Base-by-base conservation (phyloP, 2,329 filamentous ascomycete genomes). In the Moelleriella libera region DNA sequence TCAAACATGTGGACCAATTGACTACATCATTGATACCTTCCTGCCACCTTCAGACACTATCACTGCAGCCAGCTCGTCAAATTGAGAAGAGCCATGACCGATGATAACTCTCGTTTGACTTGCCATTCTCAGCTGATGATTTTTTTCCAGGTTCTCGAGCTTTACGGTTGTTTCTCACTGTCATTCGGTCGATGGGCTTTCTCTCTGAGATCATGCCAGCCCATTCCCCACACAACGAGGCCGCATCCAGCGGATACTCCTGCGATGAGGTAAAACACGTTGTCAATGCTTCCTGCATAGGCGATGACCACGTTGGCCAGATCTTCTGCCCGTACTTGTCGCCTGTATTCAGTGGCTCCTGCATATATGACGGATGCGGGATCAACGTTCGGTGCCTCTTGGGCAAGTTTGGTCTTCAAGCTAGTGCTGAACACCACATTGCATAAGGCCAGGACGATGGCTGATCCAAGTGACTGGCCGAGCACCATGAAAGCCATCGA, bases 201-300 rank as follows among this genome's bases (percentile, higher is more conserved):
- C 32, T 37, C 12, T 37, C 32, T 37, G 32, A 37, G 7, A 12
- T 37, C 32, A 3, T 41, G 40, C 40, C 40, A 41, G 14, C 40
- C 40, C 40, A 41, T 41, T 8, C 48, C 47, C 45, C 41, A 39
- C 21, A 47, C n/a, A 46, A 42, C 34, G 43, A 49, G 52, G 52
- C 49, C 51, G 53, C 44, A 51, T 54, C 58, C 57, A 59, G 57
- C 32, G 49, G 51, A 52, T 51, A 53, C 48, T 43, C 9, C 30
- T 30, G 8, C 12, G 28, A 41, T n/a, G 9, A 41, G 14, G 40
- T n/a, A 41, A n/a, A 4, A 41, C 32, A 41, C 40, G 7, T n/a
- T 11, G 14, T 41, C 40, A 21, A 41, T 14, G 40, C 40, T 41
- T 12, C 14, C 11, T 2, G 40, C 40, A 21, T 41, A 41, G 40